Evolutionary conservation across 1,284 basidiomycete species (phyloP), one percentile per base, ranked within the genome.

Genomic region (Boletus hoseneyae): DNA sequence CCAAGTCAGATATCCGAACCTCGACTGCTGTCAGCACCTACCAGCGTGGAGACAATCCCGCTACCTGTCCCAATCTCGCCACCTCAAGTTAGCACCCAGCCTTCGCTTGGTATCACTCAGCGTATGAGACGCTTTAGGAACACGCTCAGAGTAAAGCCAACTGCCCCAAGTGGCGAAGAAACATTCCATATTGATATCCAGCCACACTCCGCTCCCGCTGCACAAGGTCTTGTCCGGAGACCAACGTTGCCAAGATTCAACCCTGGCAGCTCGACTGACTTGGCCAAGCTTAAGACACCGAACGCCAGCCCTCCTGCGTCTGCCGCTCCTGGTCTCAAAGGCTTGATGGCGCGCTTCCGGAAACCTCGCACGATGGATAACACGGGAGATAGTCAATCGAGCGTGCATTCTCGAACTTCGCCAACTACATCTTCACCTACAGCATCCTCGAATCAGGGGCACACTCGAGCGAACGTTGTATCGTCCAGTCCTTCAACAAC

Each of bases 311-410:
- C 85, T 18, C 83, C 85, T 54, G 79, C 84, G 5, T 83, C 85
- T 18, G 79, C 85, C 21, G 76, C 81, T 12, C 87, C 87, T 32
- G 83, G 86, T 37, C 60, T 90, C 21, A 87, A 82, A 64, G 82
- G 86, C 10, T 85, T 91, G 66, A 89, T 91, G 79, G 80, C 87
- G 25, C 79, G 85, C 34, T 86, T 91, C 64, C 79, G 86, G 44
- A 90, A 82, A 62, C 79, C 76, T 53, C 77, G 83, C 47, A 62
- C 71, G 18, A 60, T 70, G n/a, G 65, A 69, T 40, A 51, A 48
- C 30, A 12, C 48, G 23, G 66, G 63, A 40, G 65, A 69, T 48
- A 61, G 65, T 50, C 67, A 63, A 40, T 64, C 67, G 8, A 66
- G 67, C 37, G 44, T 58, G 38, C 60, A 67, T 50, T 70, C 63